Conservation (phyloP, 2,329 filamentous ascomycete species). For the Phialophora expanda region DNA sequence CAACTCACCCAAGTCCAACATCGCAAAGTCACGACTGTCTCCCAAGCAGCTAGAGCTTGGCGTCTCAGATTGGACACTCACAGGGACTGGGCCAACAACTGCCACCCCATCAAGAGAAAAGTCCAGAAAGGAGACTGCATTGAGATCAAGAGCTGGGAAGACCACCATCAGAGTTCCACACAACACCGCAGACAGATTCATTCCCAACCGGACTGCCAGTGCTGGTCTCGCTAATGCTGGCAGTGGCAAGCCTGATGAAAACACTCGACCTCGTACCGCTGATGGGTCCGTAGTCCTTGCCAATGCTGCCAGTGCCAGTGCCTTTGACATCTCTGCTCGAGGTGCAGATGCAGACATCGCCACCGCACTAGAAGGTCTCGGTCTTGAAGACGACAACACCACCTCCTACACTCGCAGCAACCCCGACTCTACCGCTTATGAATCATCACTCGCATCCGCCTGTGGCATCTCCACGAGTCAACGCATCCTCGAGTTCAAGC, state of each 20-base stretch:
- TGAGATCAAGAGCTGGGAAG: slow-evolving; percentile 63
- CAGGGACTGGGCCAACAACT: slow-evolving; percentile 73
- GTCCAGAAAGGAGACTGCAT: slow-evolving; percentile 60
- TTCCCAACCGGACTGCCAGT: slow-evolving; percentile 89
- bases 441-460: slow-evolving; percentile 85
- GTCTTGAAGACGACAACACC: slow-evolving; percentile 72
- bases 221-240: slow-evolving; percentile 83
- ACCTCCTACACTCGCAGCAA: slow-evolving; percentile 76
- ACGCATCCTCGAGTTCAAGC: slow-evolving; percentile 97
- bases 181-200: slow-evolving; percentile 89
- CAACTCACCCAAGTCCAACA: slow-evolving; percentile 96
- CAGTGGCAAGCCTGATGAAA: slow-evolving; percentile 82
- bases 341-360: slow-evolving; percentile 74
- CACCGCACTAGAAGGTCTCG: slow-evolving; percentile 78
- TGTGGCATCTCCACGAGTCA: slow-evolving; percentile 94
- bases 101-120: slow-evolving; percentile 62
- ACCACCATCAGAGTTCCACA: slow-evolving; percentile 71
- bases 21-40: slow-evolving; percentile 73
- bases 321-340: slow-evolving; percentile 66
- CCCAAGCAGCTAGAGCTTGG: slow-evolving; percentile 88
- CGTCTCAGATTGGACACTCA: slow-evolving; percentile 89
- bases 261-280: slow-evolving; percentile 74
- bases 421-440: slow-evolving; percentile 86
- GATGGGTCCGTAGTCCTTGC: slow-evolving; percentile 79
- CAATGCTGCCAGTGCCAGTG: slow-evolving; percentile 62